phyloP scores from a whole-genome alignment of 2,329 filamentous ascomycete species.

The Verticillium longisporum region DNA sequence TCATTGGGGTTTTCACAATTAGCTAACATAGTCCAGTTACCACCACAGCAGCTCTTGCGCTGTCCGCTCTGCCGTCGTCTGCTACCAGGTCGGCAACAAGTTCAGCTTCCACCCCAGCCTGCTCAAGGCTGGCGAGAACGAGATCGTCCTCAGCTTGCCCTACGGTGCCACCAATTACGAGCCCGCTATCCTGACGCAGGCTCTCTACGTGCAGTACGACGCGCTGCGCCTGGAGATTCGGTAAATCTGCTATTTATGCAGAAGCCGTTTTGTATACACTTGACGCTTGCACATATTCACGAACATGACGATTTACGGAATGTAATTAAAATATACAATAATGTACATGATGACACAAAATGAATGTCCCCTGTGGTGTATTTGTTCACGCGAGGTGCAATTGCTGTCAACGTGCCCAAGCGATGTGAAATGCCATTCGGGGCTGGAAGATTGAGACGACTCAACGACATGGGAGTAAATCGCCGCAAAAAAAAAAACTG shows the following conservation, averaged over 20 bases:
- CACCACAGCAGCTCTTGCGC: slow-evolving; percentile 52
- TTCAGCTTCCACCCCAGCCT: slow-evolving; percentile 42
- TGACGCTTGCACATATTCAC: neutral
- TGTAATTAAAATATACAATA: neutral
- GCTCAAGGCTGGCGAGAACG: slow-evolving; percentile 41
- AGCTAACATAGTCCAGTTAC: slow-evolving; percentile 25
- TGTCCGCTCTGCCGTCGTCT: slow-evolving; percentile 49
- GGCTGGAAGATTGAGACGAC: no score
- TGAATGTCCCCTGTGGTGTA: no score
- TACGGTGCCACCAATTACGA: slow-evolving; percentile 50
- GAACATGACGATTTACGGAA: neutral
- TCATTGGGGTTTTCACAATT: neutral
- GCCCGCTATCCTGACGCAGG: slow-evolving; percentile 42
- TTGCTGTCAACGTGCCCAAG: no score
- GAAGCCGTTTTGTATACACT: neutral
- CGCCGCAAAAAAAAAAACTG: no score
- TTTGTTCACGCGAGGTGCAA: no score
- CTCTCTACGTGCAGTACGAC: slow-evolving; percentile 56
- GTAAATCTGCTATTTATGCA: slow-evolving; percentile 14
- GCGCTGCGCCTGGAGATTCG: slow-evolving; percentile 48
- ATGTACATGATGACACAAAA: neutral
- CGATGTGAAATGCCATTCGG: no score
- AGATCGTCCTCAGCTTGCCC: slow-evolving; percentile 47
- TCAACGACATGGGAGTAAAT: no score
- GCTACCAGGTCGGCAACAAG: slow-evolving; percentile 52